Base-by-base conservation (phyloP, 2,329 filamentous ascomycete genomes). In the Drechslerella coelobrocha region DNA sequence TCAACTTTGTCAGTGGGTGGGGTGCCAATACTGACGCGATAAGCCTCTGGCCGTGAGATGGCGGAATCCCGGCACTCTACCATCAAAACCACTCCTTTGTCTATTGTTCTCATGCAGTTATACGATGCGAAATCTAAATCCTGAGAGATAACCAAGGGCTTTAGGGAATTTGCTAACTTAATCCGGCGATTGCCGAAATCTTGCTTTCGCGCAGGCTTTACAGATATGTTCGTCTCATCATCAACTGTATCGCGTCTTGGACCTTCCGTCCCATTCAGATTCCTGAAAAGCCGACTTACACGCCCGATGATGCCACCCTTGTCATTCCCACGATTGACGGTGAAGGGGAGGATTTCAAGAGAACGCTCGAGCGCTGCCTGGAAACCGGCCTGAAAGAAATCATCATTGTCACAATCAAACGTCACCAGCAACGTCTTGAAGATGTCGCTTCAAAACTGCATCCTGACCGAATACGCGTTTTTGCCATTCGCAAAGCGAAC, bases 291-390 rank as follows among this genome's bases (percentile, higher is more conserved):
- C 91, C 93, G n/a, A 87, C 83, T 47, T 88, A 92, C 78, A 77
- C 76, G 53, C 75, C 74, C 14, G 81, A 90, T 75, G 91, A 97
- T 84, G 92, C 96, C 76, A 96, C 93, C 4, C 91, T 97, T 73
- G 90, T 97, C 75, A 90, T 97, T 72, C 93, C 93, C 6, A 95
- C 92, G 9, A 92, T 97, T 73, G 91, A 95, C 77, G 91, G 92
- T 71, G 88, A 87, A 72, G 91, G 93, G 69, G 88, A 92, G 75
- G 91, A 95, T 77, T 83, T 97, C 72, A 87, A 88, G 57, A 86
- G 89, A 68, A 96, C 92, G 17, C 84, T 97, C 39, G 83, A 88
- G 77, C 91, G 89, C 76, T 91, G 91, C 73, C 81, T 92, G 53
- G 85, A 84, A 21, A 89, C 88, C 76, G 81, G 85, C 61, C 89